Conservation (phyloP, 257 asterid species). For the Hygrophila difformis region DNA sequence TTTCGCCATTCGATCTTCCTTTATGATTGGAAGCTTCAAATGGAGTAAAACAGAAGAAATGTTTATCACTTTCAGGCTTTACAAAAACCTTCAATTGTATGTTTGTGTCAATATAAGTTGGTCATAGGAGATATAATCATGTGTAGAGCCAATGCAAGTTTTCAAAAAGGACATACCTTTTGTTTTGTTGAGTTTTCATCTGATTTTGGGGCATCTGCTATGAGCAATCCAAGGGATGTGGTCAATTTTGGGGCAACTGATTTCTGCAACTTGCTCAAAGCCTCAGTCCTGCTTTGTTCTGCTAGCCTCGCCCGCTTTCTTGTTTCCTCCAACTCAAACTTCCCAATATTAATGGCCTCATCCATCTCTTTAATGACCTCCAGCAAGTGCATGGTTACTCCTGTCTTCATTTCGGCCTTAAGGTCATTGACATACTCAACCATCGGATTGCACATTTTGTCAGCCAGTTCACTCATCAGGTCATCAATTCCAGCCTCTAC, state of each 20-base stretch:
- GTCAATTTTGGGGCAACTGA: constrained; percentile 31
- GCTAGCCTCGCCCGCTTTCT: constrained; percentile 35
- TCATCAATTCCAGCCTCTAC: constrained; percentile 62
- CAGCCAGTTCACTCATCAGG: constrained; percentile 41
- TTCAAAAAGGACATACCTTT: constrained; percentile 31
- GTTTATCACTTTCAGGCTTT: constrained; percentile 3
- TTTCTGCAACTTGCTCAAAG: constrained; percentile 33
- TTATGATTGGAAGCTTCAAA: constrained; percentile 17
- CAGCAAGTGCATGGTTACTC: constrained; percentile 42
- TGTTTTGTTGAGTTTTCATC: constrained; percentile 19
- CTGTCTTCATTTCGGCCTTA: constrained; percentile 42
- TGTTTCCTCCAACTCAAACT: constrained; percentile 56
- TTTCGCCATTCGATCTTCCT: constrained; percentile 37
- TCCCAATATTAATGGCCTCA: constrained; percentile 36
- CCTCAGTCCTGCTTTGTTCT: constrained; percentile 37
- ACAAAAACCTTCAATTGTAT: neutral
- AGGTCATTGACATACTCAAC: constrained; percentile 51
- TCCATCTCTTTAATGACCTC: constrained; percentile 56
- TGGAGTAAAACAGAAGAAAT: neutral
- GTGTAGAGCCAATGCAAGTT: neutral
- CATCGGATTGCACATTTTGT: constrained; percentile 67
- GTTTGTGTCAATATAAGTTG: neutral
- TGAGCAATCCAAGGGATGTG: constrained; percentile 19
- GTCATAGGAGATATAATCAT: neutral
- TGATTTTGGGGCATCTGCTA: constrained; percentile 18